phyloP scores from a whole-genome alignment of 805 yeast species.

The Kazachstania psychrophila region DNA sequence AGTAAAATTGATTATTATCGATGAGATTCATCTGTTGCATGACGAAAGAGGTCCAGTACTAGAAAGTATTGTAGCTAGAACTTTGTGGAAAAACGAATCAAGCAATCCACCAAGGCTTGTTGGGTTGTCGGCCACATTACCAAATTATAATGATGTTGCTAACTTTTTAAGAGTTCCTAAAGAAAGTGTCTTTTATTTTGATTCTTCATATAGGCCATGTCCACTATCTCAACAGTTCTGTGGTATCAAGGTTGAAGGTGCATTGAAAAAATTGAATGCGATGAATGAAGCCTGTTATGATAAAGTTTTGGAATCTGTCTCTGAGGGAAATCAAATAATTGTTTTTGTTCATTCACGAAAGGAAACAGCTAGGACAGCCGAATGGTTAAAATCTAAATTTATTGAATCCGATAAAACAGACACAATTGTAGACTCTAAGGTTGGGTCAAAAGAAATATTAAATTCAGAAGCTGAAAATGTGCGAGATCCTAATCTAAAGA shows the following conservation, averaged over 20 bases:
- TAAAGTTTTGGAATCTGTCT: slow-evolving; percentile 53
- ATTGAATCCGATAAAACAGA: slow-evolving; percentile 44
- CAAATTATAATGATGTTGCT: slow-evolving; percentile 83
- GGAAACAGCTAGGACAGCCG: slow-evolving; percentile 80
- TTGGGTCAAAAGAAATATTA: slow-evolving; percentile 55
- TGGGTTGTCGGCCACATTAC: slow-evolving; percentile 88
- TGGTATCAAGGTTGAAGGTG: slow-evolving; percentile 77
- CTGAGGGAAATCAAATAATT: slow-evolving; percentile 67
- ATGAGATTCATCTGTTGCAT: slow-evolving; percentile 86
- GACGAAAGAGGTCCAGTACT: slow-evolving; percentile 94
- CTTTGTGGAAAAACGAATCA: slow-evolving; percentile 36
- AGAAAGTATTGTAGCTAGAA: slow-evolving; percentile 78
- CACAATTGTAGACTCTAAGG: slow-evolving; percentile 36
- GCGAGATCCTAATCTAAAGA: slow-evolving; percentile 45
- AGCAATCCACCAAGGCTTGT: slow-evolving; percentile 55
- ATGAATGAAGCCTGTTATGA: slow-evolving; percentile 90
- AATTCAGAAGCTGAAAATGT: slow-evolving; percentile 51
- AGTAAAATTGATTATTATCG: slow-evolving; percentile 69
- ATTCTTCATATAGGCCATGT: slow-evolving; percentile 79
- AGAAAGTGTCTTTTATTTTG: slow-evolving; percentile 69
- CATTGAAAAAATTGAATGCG: slow-evolving; percentile 67
- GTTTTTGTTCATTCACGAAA: slow-evolving; percentile 91
- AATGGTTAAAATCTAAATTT: slow-evolving; percentile 55
- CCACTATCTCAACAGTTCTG: slow-evolving; percentile 83
- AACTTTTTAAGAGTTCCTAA: slow-evolving; percentile 60